Evolutionary conservation across 1,139 yeast genomes (phyloP), one percentile per base, ranked within the genome.

Genomic region (Blastobotrys raffinosifermentans): DNA sequence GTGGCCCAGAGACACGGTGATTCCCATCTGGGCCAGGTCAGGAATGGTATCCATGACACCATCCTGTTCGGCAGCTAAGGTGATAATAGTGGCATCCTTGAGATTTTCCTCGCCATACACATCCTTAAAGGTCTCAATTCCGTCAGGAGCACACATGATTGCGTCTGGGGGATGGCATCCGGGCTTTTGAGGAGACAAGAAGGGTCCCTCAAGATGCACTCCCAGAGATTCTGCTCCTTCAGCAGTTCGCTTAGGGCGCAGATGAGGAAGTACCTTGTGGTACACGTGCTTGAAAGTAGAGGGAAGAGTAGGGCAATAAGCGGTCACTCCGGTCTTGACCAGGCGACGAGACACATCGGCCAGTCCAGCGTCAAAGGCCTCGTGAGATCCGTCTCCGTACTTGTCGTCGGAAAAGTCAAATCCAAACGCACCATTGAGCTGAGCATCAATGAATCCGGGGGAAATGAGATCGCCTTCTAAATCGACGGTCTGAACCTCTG

Each of bases 171-270:
- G 80, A 50, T 77, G 83, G 51, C 81, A 76, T 1, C 83, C 83
- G 46, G 75, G 76, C 58, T 77, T 77, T 40, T 64, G 52, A 33
- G 66, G 58, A 44, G 69, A 72, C 43, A 77, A 69, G 51, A 76
- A 75, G 3, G 83, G 83, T 6, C 83, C 83, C 50, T 77, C 83
- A 34, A 73, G 57, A 50, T 77, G 83, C n/a, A 78, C 78, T 3
- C 83, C 83, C 37, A 77, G 60, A 4, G 73, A 69, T 51, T 77
- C 82, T 11, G 73, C 64, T 48, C 66, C 70, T 31, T 55, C 48
- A 23, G 50, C 39, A 4, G 61, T 49, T 31, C 75, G 56, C 19
- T 65, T 57, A 25, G 63, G 63, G 13, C 61, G 60, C 48, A 73
- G 64, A 23, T 66, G 53, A 3, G 78, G 78, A 41, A 77, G 59